Percentiles rank a stretch among this genome's conserved stretches.
phyloP scores from a whole-genome alignment of 306 rosid species.

The Cercis canadensis region DNA sequence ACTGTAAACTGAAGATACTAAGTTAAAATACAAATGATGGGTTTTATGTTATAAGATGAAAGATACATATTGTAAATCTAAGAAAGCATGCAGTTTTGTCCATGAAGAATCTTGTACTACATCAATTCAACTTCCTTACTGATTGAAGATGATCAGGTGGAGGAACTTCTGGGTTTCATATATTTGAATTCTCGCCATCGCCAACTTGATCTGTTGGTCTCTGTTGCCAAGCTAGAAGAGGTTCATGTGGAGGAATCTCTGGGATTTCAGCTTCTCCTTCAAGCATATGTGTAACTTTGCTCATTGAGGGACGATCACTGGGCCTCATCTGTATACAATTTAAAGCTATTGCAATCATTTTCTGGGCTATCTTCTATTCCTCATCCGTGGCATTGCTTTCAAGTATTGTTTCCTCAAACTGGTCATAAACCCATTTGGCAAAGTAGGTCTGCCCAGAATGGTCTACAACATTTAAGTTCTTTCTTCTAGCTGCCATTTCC shows the following conservation, averaged over 20 bases:
- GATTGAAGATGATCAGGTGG: too few species aligned
- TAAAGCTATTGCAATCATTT: background rate
- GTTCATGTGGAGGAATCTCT: slow-evolving; percentile 7
- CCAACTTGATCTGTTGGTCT: background rate
- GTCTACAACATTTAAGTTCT: slow-evolving; percentile 15
- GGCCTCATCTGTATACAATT: slow-evolving; percentile 31
- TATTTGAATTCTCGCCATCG: too few species aligned
- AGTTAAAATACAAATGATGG: too few species aligned
- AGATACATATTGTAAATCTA: too few species aligned
- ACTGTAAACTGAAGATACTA: too few species aligned
- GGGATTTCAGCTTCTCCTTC: slow-evolving; percentile 2
- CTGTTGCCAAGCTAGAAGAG: background rate
- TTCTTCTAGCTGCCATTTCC: slow-evolving; percentile 24
- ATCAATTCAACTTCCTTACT: too few species aligned
- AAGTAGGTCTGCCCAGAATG: slow-evolving; percentile 29
- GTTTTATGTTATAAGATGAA: too few species aligned
- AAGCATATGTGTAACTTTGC: slow-evolving; percentile 24
- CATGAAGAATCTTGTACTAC: too few species aligned
- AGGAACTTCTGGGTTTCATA: too few species aligned
- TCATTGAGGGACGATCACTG: slow-evolving; percentile 29
- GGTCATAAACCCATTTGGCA: slow-evolving; percentile 26
- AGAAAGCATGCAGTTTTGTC: too few species aligned
- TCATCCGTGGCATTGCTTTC: slow-evolving; percentile 13
- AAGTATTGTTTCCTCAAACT: slow-evolving; percentile 24
- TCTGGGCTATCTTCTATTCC: slow-evolving; percentile 24